These are phyloP conservation scores for Ophiostoma piceae DNA, from an alignment of 2,329 filamentous ascomycete genomes.

Conservation along the genomic window DNA sequence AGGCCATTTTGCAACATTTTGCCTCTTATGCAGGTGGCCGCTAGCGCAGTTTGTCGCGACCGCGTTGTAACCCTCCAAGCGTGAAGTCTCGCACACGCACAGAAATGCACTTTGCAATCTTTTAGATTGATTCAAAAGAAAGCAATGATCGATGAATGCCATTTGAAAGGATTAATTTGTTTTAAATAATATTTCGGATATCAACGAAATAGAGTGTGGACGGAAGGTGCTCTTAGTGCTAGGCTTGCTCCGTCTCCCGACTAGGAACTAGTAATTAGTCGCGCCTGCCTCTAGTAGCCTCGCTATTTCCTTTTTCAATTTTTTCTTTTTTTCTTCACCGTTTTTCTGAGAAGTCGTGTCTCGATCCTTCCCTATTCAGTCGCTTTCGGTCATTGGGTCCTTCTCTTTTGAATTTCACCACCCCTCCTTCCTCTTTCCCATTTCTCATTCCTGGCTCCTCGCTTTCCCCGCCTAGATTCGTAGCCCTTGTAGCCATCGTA, in stretches of 20 bases:
- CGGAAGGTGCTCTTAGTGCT: background rate
- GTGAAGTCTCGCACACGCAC: background rate
- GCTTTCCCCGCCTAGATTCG: background rate
- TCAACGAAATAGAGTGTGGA: background rate
- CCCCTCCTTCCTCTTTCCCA: conserved; percentile 10
- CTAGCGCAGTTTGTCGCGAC: conserved; percentile 24
- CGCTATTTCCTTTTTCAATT: conserved; percentile 12
- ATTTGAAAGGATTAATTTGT: background rate
- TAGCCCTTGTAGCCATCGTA: background rate
- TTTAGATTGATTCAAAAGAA: background rate
- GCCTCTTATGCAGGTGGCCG: conserved; percentile 10
- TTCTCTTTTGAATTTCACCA: background rate
- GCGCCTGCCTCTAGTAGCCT: conserved; percentile 1
- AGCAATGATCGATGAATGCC: background rate
- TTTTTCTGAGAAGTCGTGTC: background rate
- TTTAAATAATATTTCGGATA: background rate
- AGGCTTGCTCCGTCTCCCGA: conserved; percentile 10
- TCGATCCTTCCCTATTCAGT: conserved; percentile 10
- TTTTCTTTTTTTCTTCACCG: conserved; percentile 13
- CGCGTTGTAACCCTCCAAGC: conserved; percentile 23
- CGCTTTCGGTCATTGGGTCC: background rate
- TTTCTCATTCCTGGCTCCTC: background rate
- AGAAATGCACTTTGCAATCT: background rate
- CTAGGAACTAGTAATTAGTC: background rate
- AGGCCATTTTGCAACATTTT: conserved; percentile 4